phyloP scores from a whole-genome alignment of 805 yeast genomes.

The Lachancea kluyveri region DNA sequence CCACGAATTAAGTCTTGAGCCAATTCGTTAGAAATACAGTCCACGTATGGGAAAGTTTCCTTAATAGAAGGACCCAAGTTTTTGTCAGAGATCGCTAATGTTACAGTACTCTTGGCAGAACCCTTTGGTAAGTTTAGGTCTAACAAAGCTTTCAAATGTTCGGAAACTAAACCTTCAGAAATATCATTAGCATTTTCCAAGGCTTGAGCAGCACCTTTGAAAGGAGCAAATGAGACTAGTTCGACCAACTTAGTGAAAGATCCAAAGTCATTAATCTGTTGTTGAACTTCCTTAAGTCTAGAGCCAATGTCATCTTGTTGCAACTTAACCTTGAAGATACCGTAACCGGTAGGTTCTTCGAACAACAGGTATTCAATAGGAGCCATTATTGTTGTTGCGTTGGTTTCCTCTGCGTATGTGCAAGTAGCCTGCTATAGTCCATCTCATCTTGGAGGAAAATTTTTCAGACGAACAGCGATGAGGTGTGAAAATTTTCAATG shows the following conservation, averaged over 20 bases:
- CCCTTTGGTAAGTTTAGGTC: conserved; percentile 86
- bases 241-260: conserved; percentile 89
- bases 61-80: conserved; percentile 95
- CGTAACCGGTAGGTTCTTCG: conserved; percentile 99
- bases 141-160: conserved; percentile 79
- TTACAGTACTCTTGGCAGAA: conserved; percentile 53
- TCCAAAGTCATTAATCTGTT: conserved; percentile 77
- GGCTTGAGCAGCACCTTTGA: conserved; percentile 99
- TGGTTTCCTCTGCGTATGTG: conserved; percentile 1
- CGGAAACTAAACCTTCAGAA: conserved; percentile 94
- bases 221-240: conserved; percentile 93
- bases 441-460: conserved; percentile 6
- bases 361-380: conserved; percentile 85
- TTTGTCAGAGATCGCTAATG: conserved; percentile 87
- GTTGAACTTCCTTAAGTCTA: conserved; percentile 89
- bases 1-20: conserved; percentile 96
- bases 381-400: conserved; percentile 40
- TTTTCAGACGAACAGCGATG: conserved; percentile 10
- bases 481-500: conserved; percentile 9
- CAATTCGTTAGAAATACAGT: conserved; percentile 83
- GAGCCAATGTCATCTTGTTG: conserved; percentile 95
- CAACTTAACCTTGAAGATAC: conserved; percentile 85
- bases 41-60: conserved; percentile 82
- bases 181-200: conserved; percentile 97
- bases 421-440: conserved; percentile 4